Evolutionary conservation across 1,284 basidiomycete genomes (phyloP).

Genomic region (Vanrija sp.): DNA sequence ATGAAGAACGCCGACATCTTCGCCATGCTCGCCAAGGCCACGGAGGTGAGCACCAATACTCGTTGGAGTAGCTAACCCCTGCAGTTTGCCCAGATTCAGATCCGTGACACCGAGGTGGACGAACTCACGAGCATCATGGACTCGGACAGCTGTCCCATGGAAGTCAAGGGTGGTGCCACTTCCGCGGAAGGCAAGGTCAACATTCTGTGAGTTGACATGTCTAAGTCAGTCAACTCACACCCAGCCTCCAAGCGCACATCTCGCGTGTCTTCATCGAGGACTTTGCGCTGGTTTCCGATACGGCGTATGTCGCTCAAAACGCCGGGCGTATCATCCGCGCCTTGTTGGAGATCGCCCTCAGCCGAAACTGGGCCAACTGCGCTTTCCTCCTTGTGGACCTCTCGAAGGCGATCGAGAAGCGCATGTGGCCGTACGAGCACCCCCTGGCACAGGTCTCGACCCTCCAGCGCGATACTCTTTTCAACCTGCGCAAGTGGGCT

Average conservation of each 20-base stretch:
- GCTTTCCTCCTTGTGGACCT: constrained; percentile 79
- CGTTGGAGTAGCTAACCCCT: not conserved
- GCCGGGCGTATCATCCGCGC: constrained; percentile 91
- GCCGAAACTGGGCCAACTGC: constrained; percentile 82
- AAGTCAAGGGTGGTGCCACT: constrained; percentile 70
- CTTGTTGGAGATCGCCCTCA: constrained; percentile 88
- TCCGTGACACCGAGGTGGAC: constrained; percentile 81
- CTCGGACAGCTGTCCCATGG: constrained; percentile 63
- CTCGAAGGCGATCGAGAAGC: constrained; percentile 88
- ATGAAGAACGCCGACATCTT: constrained; percentile 96
- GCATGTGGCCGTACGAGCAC: constrained; percentile 94
- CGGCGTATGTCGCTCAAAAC: constrained; percentile 87
- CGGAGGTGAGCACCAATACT: constrained; percentile 61
- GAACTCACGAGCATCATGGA: constrained; percentile 73
- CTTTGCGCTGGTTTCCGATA: constrained; percentile 95
- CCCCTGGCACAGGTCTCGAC: constrained; percentile 73
- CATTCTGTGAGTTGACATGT: constrained; percentile 57
- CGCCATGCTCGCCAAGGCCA: constrained; percentile 79
- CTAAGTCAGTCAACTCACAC: not conserved
- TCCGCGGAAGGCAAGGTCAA: constrained; percentile 90
- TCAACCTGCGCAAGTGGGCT: constrained; percentile 75
- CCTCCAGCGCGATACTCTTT: constrained; percentile 73
- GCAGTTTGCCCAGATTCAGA: constrained; percentile 91
- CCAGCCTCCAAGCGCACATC: constrained; percentile 76
- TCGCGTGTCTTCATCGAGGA: constrained; percentile 79